Percentiles rank a stretch among this genome's conserved stretches.
These are phyloP conservation scores for Saccharomycopsis olivae DNA, from an alignment of 805 yeast species.

Conservation along the genomic window DNA sequence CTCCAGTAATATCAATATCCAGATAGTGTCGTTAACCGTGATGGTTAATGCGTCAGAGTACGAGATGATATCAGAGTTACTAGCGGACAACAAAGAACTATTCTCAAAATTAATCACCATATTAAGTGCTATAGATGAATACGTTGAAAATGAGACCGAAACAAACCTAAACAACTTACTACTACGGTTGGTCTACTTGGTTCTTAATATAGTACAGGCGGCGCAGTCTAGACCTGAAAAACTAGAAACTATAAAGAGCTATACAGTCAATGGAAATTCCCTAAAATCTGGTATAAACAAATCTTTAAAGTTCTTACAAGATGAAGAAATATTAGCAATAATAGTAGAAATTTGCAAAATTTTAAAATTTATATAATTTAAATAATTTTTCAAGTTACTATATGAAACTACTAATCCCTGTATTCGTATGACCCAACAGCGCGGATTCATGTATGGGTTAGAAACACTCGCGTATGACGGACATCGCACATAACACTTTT, in stretches of 20 bases:
- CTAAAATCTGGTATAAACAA: conserved; percentile 9
- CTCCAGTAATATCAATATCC: conserved; percentile 19
- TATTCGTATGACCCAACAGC: too few relatives aligned
- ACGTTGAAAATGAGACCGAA: conserved; percentile 8
- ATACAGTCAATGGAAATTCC: neutral
- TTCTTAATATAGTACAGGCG: conserved; percentile 10
- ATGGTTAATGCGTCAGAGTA: conserved; percentile 23
- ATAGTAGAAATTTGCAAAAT: conserved; percentile 7
- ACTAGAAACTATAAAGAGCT: neutral
- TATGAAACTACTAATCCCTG: too few relatives aligned
- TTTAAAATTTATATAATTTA: conserved; percentile 1
- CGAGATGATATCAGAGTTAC: conserved; percentile 18
- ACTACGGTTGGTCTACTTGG: conserved; percentile 13
- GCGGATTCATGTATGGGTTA: too few relatives aligned
- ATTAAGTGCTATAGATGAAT: conserved; percentile 8
- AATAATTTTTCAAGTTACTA: neutral
- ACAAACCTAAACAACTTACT: conserved; percentile 6
- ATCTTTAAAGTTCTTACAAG: neutral
- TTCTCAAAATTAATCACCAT: conserved; percentile 15
- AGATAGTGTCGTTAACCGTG: conserved; percentile 20
- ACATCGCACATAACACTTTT: too few relatives aligned
- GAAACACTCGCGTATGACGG: too few relatives aligned
- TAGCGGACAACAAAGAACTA: conserved; percentile 8
- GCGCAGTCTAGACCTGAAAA: neutral
- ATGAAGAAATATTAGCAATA: conserved; percentile 9